Percentiles rank a stretch among this genome's conserved stretches.
phyloP scores from a whole-genome alignment of 75 land plant genomes.

The Picea sitchensis region DNA sequence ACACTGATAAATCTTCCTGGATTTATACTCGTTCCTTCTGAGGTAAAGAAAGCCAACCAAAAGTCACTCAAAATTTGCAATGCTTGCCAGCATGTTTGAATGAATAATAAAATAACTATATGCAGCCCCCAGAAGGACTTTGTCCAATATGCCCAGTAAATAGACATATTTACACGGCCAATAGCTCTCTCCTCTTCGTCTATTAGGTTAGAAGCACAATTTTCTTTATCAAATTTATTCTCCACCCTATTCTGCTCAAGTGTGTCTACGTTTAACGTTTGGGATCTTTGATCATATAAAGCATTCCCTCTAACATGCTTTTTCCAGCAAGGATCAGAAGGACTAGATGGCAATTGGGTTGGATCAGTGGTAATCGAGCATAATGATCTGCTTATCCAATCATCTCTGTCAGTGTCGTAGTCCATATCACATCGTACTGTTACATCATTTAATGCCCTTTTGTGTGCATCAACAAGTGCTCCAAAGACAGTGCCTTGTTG shows the following conservation, averaged over 20 bases:
- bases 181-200: constrained; percentile 34
- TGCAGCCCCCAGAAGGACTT: constrained; percentile 25
- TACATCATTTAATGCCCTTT: constrained; percentile 21
- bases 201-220: constrained; percentile 13
- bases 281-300: not conserved
- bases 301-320: not conserved
- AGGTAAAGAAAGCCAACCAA: constrained; percentile 29
- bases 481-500: constrained; percentile 21
- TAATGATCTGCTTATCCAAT: not conserved
- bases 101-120: constrained; percentile 16
- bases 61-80: constrained; percentile 31
- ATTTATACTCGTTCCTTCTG: constrained; percentile 9
- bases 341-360: not conserved
- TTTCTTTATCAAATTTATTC: not conserved
- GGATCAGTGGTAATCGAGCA: constrained; percentile 6
- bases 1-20: constrained; percentile 18
- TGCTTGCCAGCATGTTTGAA: constrained; percentile 24
- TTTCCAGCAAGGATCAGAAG: not conserved
- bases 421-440: constrained; percentile 7
- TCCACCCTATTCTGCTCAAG: not conserved
- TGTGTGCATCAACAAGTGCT: constrained; percentile 28
- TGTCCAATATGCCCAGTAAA: constrained; percentile 39
- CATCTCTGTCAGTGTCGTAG: not conserved
- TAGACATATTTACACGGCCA: constrained; percentile 26
- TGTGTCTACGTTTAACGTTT: not conserved